Conservation (phyloP, 352 stramenopile genomes). For the Phytophthora tentaculata region DNA sequence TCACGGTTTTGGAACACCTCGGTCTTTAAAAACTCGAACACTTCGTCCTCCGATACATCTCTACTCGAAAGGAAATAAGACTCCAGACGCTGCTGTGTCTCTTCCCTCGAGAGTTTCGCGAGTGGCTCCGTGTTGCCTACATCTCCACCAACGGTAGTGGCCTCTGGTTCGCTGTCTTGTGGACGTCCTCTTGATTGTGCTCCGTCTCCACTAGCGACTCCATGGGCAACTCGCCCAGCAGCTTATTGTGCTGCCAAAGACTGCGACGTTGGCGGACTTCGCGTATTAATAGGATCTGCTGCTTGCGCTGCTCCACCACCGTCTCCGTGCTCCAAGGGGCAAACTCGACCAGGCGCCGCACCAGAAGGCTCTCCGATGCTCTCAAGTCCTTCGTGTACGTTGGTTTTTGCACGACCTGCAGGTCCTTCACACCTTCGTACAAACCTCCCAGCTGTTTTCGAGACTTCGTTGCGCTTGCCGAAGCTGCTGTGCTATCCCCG, state of each 20-base stretch:
- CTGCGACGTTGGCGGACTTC: conserved; percentile 45
- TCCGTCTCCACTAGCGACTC: no score
- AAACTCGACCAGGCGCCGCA: conserved; percentile 51
- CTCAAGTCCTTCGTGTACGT: no score
- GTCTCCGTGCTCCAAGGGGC: conserved; percentile 37
- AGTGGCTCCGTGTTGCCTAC: conserved; percentile 21
- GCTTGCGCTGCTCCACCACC: conserved; percentile 31
- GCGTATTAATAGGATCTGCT: conserved; percentile 36
- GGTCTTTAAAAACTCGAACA: conserved; percentile 55
- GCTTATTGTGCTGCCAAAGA: conserved; percentile 63
- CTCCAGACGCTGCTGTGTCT: conserved; percentile 50
- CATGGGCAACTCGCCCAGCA: conserved; percentile 50
- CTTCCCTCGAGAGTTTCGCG: conserved; percentile 40
- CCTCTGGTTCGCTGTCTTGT: no score
- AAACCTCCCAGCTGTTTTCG: conserved; percentile 37
- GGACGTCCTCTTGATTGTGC: no score
- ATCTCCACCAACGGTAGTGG: conserved; percentile 10
- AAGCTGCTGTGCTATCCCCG: not conserved
- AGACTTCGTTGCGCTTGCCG: conserved; percentile 3
- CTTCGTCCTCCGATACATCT: conserved; percentile 39
- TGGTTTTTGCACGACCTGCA: conserved; percentile 53
- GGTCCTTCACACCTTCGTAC: conserved; percentile 47
- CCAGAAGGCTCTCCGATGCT: conserved; percentile 37
- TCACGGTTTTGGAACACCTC: conserved; percentile 29
- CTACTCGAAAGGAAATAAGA: conserved; percentile 47